Percentiles rank a stretch among this genome's conserved stretches.
Evolutionary conservation across 495 filamentous ascomycete species (phyloP).

Genomic region (Collariella sp.): DNA sequence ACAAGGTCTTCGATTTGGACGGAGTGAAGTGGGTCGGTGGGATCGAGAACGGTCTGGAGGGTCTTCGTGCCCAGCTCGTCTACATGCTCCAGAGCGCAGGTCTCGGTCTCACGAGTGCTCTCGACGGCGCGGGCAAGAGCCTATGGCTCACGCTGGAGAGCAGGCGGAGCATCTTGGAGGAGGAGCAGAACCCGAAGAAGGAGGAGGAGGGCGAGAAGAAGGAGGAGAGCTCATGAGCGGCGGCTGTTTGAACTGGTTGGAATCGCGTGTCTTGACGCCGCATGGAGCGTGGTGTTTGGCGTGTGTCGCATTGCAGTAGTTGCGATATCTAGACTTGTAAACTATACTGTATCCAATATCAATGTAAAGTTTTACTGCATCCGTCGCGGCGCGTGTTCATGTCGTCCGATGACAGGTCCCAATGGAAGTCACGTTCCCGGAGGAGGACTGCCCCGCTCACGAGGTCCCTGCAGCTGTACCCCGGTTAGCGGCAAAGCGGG

Average conservation of each 20-base stretch:
- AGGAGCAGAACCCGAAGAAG: constrained; percentile 48
- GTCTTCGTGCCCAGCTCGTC: constrained; percentile 73
- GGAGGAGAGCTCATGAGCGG: constrained; percentile 20
- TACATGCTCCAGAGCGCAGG: constrained; percentile 66
- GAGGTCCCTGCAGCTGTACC: constrained; percentile 5
- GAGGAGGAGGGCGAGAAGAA: constrained; percentile 28
- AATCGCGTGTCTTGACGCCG: neutral
- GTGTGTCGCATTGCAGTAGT: constrained; percentile 2
- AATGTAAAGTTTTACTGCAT: neutral
- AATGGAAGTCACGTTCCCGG: neutral
- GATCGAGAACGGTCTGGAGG: constrained; percentile 75
- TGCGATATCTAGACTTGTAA: constrained; percentile 14
- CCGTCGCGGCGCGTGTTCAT: neutral
- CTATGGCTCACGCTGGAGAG: constrained; percentile 81
- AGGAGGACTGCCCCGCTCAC: constrained; percentile 1
- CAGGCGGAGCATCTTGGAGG: constrained; percentile 65
- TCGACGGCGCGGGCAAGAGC: constrained; percentile 71
- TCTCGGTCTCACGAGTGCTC: constrained; percentile 56
- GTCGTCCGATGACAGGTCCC: neutral
- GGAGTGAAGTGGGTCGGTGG: constrained; percentile 75
- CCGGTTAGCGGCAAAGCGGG: constrained; percentile 8
- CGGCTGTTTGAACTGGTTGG: neutral
- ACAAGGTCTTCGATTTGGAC: constrained; percentile 71
- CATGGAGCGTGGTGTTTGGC: constrained; percentile 8
- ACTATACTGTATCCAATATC: constrained; percentile 14